Base-by-base conservation (phyloP, 2,329 filamentous ascomycete genomes). In the Ophiocordyceps camponoti-leonardi region DNA sequence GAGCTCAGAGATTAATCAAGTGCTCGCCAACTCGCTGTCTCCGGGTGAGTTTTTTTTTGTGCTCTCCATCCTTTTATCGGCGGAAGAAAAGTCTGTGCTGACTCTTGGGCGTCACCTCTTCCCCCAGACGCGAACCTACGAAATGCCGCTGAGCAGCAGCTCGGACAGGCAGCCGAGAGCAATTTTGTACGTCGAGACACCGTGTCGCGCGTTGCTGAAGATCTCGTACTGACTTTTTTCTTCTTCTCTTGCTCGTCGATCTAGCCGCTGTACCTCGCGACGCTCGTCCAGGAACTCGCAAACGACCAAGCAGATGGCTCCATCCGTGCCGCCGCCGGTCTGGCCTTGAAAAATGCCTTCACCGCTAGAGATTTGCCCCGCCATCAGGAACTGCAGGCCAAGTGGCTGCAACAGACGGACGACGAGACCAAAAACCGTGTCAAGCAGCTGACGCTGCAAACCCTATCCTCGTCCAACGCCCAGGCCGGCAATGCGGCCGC, bases 261-360 rank as follows among this genome's bases (percentile, higher is more conserved):
- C 44, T 65, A 95, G 92, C 81, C 92, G 58, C 79, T 83, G 65
- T 98, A 98, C 68, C 80, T 96, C 54, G 79, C 82, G 54, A 92
- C 87, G 52, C 83, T 98, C 61, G 90, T 92, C 54, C 83, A 86
- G 67, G 86, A 94, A 67, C 79, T 98, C 59, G 87, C 88, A 61
- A 94, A 95, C 67, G 90, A 96, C 60, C 75, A 77, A 55, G 81
- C 83, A 53, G 74, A 84, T 60, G 76, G 83, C 52, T 77, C 86
- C 61, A 92, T 95, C 61, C 83, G 92, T 73, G 83, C 86, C 55
- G 90, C 92, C 55, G 92, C 92, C 57, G 92, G 88, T 78, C 78
- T 98, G 56, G 90, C 92, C 55, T 73, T 98, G 60, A 98, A 98
- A 71, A 98, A 98, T 74, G 84, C 92, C 58, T 96, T 98, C 71